A percentile compares a stretch with the other conserved stretches of the same genome.
These are phyloP conservation scores for Aspergillus cejpii DNA, from an alignment of 2,329 filamentous ascomycete species.

Conservation along the genomic window DNA sequence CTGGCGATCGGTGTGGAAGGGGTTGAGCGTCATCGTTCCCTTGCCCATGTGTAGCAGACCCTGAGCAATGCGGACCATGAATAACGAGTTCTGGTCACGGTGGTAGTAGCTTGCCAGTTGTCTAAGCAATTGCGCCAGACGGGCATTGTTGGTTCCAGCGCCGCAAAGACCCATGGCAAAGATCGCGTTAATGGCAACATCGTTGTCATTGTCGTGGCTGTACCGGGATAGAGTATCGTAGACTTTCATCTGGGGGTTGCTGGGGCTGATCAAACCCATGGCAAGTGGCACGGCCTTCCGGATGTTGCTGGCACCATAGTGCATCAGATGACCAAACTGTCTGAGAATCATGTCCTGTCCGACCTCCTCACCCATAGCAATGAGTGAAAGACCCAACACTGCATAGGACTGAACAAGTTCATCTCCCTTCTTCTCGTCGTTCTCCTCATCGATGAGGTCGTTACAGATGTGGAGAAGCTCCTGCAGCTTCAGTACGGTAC, in stretches of 20 bases:
- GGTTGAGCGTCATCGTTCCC: slow-evolving; percentile 88
- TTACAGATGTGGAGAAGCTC: slow-evolving; percentile 97
- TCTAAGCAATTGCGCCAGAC: slow-evolving; percentile 84
- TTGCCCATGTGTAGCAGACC: slow-evolving; percentile 99
- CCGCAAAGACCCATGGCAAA: slow-evolving; percentile 98
- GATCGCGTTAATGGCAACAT: slow-evolving; percentile 96
- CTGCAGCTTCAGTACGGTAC: slow-evolving; percentile 93
- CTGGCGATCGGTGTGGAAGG: slow-evolving; percentile 98
- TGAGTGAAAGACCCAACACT: slow-evolving; percentile 84
- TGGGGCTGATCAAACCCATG: slow-evolving; percentile 93
- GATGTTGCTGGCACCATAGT: slow-evolving; percentile 97
- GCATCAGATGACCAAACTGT: slow-evolving; percentile 97
- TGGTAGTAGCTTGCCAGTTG: slow-evolving; percentile 98
- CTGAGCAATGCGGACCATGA: slow-evolving; percentile 98
- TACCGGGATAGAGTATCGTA: slow-evolving; percentile 97
- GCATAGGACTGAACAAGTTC: slow-evolving; percentile 94
- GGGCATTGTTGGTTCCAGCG: slow-evolving; percentile 95
- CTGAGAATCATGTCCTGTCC: slow-evolving; percentile 98
- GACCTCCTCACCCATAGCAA: slow-evolving; percentile 96
- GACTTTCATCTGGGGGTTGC: slow-evolving; percentile 99
- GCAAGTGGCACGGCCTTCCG: slow-evolving; percentile 91
- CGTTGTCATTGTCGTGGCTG: slow-evolving; percentile 96
- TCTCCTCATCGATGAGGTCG: slow-evolving; percentile 91
- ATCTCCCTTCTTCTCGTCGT: slow-evolving; percentile 89
- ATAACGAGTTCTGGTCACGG: slow-evolving; percentile 88